A percentile compares a stretch with the other conserved stretches of the same genome.
Evolutionary conservation across 2,329 filamentous ascomycete species (phyloP).

Genomic region (Fusarium sp.): DNA sequence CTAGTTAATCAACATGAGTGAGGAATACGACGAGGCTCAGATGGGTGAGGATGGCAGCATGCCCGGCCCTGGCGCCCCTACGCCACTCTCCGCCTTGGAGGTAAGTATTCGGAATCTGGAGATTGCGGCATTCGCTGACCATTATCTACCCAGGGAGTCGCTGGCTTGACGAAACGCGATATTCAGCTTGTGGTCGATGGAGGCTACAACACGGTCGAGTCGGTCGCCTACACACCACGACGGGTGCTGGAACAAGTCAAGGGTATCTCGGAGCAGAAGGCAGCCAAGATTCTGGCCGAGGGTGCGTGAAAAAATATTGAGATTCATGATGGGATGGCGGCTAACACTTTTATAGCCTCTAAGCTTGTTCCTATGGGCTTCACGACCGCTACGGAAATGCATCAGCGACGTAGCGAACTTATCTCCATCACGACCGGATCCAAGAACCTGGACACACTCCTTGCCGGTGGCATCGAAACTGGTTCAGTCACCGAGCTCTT

Average conservation of each 20-base stretch:
- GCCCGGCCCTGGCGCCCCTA: slow-evolving; percentile 91
- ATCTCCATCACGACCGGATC: slow-evolving; percentile 99
- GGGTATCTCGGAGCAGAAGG: slow-evolving; percentile 97
- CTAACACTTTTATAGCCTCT: slow-evolving; percentile 70
- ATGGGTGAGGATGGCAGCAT: slow-evolving; percentile 76
- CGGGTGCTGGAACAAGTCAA: slow-evolving; percentile 94
- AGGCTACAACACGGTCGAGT: slow-evolving; percentile 94
- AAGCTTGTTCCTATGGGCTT: slow-evolving; percentile 99
- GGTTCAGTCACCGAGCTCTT: slow-evolving; percentile 99
- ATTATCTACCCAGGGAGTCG: slow-evolving; percentile 72
- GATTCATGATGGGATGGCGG: neutral
- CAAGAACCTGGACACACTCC: slow-evolving; percentile 94
- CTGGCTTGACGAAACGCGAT: slow-evolving; percentile 92
- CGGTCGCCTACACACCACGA: slow-evolving; percentile 90
- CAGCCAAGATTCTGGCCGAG: slow-evolving; percentile 89
- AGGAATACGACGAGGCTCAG: slow-evolving; percentile 75
- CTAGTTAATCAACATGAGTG: slow-evolving; percentile 54
- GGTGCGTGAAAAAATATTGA: slow-evolving; percentile 62
- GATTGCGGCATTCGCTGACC: slow-evolving; percentile 21
- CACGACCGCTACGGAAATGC: slow-evolving; percentile 99
- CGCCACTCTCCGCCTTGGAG: slow-evolving; percentile 86
- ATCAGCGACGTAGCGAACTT: slow-evolving; percentile 93
- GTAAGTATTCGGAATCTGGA: slow-evolving; percentile 61
- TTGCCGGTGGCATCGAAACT: slow-evolving; percentile 95
- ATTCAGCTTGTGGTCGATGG: slow-evolving; percentile 93